Conservation (phyloP, 371 early-diverging fungal species). For the Nematocida sp. region DNA sequence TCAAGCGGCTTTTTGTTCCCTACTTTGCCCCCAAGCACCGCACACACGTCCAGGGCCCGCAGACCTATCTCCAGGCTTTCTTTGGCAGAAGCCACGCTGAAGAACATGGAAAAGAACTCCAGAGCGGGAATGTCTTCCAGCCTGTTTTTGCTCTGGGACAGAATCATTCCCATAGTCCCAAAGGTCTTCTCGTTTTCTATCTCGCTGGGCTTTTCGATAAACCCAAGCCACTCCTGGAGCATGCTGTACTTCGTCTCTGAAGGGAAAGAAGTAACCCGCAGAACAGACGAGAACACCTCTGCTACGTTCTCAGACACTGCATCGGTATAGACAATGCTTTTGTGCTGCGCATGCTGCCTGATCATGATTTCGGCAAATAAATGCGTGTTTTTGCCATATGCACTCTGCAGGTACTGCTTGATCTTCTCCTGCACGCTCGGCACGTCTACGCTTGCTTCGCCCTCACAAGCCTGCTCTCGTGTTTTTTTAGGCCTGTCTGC, state of each 20-base stretch:
- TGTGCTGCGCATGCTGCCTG: background rate
- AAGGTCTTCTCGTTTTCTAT: background rate
- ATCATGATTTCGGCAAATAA: background rate
- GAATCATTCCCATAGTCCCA: background rate
- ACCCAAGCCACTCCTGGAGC: background rate
- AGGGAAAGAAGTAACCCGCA: background rate
- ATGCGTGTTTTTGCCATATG: background rate
- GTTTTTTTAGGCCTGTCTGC: no score
- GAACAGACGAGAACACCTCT: slow-evolving; percentile 15
- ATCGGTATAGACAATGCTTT: background rate
- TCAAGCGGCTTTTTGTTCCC: slow-evolving; percentile 3
- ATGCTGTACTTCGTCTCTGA: background rate
- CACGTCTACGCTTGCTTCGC: background rate
- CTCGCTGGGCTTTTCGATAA: no score
- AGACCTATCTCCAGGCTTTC: background rate
- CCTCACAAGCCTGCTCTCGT: no score
- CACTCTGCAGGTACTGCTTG: background rate
- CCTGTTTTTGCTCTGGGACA: slow-evolving; percentile 11
- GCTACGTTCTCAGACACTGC: background rate
- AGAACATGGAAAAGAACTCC: slow-evolving; percentile 1
- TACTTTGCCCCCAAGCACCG: background rate
- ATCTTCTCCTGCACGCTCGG: background rate
- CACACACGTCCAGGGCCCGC: slow-evolving; percentile 4
- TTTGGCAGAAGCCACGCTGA: background rate
- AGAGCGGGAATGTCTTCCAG: slow-evolving; percentile 12